Evolutionary conservation across 441 rosid species (phyloP).

Genomic region (Euphorbia schlechtendalii): DNA sequence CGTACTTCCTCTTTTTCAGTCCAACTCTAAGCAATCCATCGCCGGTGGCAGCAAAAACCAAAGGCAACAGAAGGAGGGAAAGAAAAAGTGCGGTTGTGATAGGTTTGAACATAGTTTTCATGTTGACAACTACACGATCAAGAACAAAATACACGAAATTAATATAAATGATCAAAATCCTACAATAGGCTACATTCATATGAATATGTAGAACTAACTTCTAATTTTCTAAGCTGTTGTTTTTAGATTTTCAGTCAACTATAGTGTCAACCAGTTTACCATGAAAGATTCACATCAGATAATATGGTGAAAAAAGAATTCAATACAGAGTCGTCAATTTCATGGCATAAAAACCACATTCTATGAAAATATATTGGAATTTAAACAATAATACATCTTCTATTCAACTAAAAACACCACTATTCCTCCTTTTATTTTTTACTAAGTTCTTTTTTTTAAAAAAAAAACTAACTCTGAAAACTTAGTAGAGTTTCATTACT

Average conservation of each 20-base stretch:
- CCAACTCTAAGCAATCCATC: too few species aligned
- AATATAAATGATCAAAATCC: slow-evolving; percentile 1
- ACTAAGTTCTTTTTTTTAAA: background rate
- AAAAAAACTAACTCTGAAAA: background rate
- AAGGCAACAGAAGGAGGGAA: too few species aligned
- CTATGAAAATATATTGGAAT: background rate
- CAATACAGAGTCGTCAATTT: too few species aligned
- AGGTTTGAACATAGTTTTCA: too few species aligned
- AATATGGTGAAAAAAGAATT: too few species aligned
- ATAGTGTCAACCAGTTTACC: too few species aligned
- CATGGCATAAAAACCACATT: too few species aligned
- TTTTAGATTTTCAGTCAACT: background rate
- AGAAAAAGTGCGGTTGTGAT: too few species aligned
- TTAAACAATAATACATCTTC: background rate
- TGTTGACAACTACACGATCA: slow-evolving; percentile 24
- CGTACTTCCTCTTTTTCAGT: too few species aligned
- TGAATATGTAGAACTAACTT: too few species aligned
- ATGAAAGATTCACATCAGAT: background rate
- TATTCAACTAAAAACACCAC: background rate
- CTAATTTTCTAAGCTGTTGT: too few species aligned
- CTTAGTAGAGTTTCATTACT: background rate
- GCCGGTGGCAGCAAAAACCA: too few species aligned
- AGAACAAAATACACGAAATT: background rate
- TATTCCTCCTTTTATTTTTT: background rate
- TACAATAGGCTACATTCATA: background rate